A percentile compares a stretch with the other conserved stretches of the same genome.
phyloP scores from a whole-genome alignment of 352 stramenopile species.

The Globisporangium camurandrum region DNA sequence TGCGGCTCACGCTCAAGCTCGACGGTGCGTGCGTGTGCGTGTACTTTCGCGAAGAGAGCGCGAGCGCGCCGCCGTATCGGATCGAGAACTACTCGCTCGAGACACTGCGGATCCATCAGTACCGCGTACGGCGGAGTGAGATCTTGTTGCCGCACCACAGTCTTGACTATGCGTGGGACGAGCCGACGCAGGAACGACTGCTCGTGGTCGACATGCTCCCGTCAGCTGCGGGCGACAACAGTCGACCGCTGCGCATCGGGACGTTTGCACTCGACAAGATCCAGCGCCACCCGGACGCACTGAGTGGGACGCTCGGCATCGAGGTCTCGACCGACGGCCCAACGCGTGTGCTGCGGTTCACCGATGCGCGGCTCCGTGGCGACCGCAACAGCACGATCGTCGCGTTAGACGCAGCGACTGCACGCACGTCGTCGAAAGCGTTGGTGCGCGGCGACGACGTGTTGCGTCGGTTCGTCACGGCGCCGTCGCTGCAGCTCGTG shows the following conservation, averaged over 20 bases:
- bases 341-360: slow-evolving; percentile 82
- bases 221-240: slow-evolving; percentile 82
- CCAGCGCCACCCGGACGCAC: slow-evolving; percentile 62
- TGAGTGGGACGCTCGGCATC: slow-evolving; percentile 67
- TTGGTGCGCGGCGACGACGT: slow-evolving; percentile 12
- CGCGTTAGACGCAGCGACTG: neutral
- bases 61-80: slow-evolving; percentile 72
- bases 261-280: slow-evolving; percentile 82
- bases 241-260: slow-evolving; percentile 74
- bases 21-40: slow-evolving; percentile 73
- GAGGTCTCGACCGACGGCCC: slow-evolving; percentile 82
- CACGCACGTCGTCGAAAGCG: neutral
- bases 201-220: slow-evolving; percentile 86
- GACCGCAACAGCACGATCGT: slow-evolving; percentile 17
- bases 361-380: slow-evolving; percentile 68
- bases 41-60: slow-evolving; percentile 73
- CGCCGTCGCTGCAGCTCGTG: slow-evolving; percentile 40
- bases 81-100: slow-evolving; percentile 88
- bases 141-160: slow-evolving; percentile 84
- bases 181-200: slow-evolving; percentile 69
- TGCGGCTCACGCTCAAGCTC: slow-evolving; percentile 73
- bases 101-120: slow-evolving; percentile 80
- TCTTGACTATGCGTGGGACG: slow-evolving; percentile 84
- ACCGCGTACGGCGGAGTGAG: slow-evolving; percentile 72
- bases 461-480: slow-evolving; percentile 39